A percentile compares a stretch with the other conserved stretches of the same genome.
phyloP scores from a whole-genome alignment of 2,329 filamentous ascomycete species.

The Arthroderma sp. region DNA sequence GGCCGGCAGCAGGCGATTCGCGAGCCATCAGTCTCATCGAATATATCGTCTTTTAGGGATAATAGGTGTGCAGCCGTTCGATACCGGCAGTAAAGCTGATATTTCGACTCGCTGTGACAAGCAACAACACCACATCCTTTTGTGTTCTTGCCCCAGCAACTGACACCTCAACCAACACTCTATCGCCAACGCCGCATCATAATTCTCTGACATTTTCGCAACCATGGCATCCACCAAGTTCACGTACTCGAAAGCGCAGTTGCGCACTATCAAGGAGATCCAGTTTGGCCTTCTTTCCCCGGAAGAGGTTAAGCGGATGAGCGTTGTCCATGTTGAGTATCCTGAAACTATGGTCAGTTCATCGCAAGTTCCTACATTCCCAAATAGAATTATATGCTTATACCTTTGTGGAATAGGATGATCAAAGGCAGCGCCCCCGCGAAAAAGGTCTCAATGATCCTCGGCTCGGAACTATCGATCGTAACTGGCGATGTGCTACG shows the following conservation, averaged over 20 bases:
- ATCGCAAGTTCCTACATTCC: slow-evolving; percentile 11
- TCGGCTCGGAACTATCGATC: slow-evolving; percentile 88
- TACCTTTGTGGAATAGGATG: slow-evolving; percentile 44
- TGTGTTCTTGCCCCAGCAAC: no score
- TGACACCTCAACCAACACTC: no score
- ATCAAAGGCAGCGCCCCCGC: slow-evolving; percentile 79
- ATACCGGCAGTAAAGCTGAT: background rate
- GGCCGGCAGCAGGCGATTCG: slow-evolving; percentile 29
- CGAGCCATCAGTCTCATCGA: slow-evolving; percentile 21
- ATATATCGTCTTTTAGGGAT: slow-evolving; percentile 9
- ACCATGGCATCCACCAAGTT: slow-evolving; percentile 89
- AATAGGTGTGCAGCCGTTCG: background rate
- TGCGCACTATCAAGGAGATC: slow-evolving; percentile 97
- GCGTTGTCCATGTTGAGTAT: slow-evolving; percentile 88
- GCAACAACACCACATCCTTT: no score
- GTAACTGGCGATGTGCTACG: slow-evolving; percentile 88
- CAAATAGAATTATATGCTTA: slow-evolving; percentile 2
- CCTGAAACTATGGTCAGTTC: slow-evolving; percentile 77
- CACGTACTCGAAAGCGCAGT: slow-evolving; percentile 79
- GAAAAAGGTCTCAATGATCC: slow-evolving; percentile 90
- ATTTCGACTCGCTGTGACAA: no score
- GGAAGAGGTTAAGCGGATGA: slow-evolving; percentile 98
- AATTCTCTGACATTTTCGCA: slow-evolving; percentile 16
- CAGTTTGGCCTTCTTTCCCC: slow-evolving; percentile 96
- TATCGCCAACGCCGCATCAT: no score